Conservation (phyloP, 1,284 basidiomycete species). For the Puccinia horiana region DNA sequence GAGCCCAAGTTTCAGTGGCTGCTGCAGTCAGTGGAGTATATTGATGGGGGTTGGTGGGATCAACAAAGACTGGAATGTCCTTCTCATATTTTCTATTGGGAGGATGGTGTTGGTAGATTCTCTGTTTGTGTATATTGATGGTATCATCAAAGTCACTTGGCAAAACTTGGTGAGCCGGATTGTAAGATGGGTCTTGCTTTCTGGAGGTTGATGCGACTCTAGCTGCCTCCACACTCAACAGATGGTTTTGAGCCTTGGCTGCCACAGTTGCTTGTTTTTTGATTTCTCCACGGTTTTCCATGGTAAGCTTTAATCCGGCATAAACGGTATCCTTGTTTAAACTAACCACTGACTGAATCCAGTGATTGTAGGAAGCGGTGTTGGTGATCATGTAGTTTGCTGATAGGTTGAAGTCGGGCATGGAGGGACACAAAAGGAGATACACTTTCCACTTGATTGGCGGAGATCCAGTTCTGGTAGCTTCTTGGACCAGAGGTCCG, state of each 20-base stretch:
- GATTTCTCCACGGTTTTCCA: neutral
- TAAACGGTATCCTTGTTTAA: neutral
- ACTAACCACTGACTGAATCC: neutral
- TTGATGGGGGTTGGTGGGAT: neutral
- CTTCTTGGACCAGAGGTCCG: too few relatives aligned
- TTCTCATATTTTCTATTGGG: neutral
- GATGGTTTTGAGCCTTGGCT: neutral
- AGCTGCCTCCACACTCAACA: neutral
- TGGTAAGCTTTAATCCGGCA: neutral
- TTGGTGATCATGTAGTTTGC: too few relatives aligned
- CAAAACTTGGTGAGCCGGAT: too few relatives aligned
- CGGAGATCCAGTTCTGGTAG: too few relatives aligned
- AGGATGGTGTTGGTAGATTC: neutral
- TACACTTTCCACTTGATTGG: too few relatives aligned
- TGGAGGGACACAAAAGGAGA: too few relatives aligned
- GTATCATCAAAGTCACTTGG: neutral
- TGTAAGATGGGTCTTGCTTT: neutral
- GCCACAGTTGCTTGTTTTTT: neutral
- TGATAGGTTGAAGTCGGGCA: too few relatives aligned
- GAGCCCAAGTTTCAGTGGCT: neutral
- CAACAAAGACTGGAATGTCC: neutral
- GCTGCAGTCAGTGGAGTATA: neutral
- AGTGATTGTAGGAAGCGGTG: neutral
- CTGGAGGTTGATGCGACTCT: neutral
- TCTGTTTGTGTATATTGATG: neutral